Base-by-base conservation (phyloP, 345 rosid genomes). In the Stellera chamaejasme region DNA sequence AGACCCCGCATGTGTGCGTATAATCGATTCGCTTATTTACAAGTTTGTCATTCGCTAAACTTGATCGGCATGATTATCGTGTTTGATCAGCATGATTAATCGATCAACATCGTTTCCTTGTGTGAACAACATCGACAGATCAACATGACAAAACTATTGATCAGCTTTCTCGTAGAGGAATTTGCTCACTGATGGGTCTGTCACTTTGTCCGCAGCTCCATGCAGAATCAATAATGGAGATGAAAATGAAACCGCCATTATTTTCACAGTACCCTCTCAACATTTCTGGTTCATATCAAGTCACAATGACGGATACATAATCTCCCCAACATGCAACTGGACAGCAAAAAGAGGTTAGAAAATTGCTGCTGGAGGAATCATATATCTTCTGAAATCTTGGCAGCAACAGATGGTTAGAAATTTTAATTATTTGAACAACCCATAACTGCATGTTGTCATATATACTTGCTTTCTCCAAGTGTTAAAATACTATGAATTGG, bases 151-250 rank as follows among this genome's bases (percentile, higher is more conserved):
- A n/a, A n/a, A n/a, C n/a, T n/a, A n/a, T n/a, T n/a, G n/a, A n/a
- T n/a, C n/a, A n/a, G 95, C 84, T 55, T 73, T 70, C 45, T 85
- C 75, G 15, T 83, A 81, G 11, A 92, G 93, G 69, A 92, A 92
- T 64, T 63, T 63, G 75, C 98, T 92, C 66, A 88, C 79, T 13
- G 55, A 47, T 10, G 95, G 96, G 79, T 88, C 98, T 0, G 96
- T 92, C 46, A 92, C 81, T 79, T 78, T 84, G 61, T 92, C 98
- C 0, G 79, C 90, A 19, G 82, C 96, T 66, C 96, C 96, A 28
- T 85, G 98, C 59, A 92, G 83, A 61, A 92, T 80, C 69, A 88
- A 68, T 69, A 92, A 62, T 23, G 98, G 98, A 59, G 88, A 69
- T 16, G 93, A 83, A 50, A 88, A 65, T 41, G 9, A 2, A 12